Conservation (phyloP, 2,329 filamentous ascomycete species). For the Microdochium nivale region DNA sequence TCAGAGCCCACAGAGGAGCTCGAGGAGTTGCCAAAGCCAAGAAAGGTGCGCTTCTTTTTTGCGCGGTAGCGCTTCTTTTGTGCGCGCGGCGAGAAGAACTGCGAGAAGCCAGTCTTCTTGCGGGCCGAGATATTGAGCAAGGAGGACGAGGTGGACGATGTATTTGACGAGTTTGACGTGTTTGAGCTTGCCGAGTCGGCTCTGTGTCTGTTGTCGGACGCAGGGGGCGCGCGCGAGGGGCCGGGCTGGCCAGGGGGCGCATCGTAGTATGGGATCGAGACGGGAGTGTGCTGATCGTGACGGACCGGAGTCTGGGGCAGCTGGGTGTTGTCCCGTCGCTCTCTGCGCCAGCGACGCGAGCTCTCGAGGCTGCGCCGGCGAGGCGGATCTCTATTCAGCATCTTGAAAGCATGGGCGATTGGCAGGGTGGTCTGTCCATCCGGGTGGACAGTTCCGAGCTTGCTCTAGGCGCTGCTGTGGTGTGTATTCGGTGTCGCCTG, state of each 20-base stretch:
- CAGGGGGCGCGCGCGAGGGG: conserved; percentile 1
- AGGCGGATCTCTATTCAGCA: conserved; percentile 40
- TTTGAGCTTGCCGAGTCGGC: conserved; percentile 20
- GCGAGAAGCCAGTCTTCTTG: conserved; percentile 42
- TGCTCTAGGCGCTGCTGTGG: too few species aligned
- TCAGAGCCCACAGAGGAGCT: conserved; percentile 62
- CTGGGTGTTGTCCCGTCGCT: conserved; percentile 31
- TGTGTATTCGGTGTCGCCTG: background rate
- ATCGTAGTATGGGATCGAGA: conserved; percentile 11
- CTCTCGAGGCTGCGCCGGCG: conserved; percentile 48
- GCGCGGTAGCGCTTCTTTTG: conserved; percentile 31
- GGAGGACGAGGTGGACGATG: conserved; percentile 47
- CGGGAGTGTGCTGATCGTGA: conserved; percentile 12
- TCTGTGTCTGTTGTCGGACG: conserved; percentile 1
- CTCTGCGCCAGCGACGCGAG: conserved; percentile 41
- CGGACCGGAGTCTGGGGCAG: conserved; percentile 17
- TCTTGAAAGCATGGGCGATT: conserved; percentile 23
- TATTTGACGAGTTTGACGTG: conserved; percentile 32
- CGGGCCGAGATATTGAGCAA: conserved; percentile 58
- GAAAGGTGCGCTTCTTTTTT: conserved; percentile 42
- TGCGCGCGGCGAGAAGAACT: conserved; percentile 56
- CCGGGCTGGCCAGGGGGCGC: conserved; percentile 4
- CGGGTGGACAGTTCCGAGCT: conserved; percentile 10
- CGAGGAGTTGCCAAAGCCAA: conserved; percentile 54
- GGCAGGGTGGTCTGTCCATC: conserved; percentile 12